Conservation (phyloP, 371 early-diverging fungal genomes). For the Mycotypha africana region DNA sequence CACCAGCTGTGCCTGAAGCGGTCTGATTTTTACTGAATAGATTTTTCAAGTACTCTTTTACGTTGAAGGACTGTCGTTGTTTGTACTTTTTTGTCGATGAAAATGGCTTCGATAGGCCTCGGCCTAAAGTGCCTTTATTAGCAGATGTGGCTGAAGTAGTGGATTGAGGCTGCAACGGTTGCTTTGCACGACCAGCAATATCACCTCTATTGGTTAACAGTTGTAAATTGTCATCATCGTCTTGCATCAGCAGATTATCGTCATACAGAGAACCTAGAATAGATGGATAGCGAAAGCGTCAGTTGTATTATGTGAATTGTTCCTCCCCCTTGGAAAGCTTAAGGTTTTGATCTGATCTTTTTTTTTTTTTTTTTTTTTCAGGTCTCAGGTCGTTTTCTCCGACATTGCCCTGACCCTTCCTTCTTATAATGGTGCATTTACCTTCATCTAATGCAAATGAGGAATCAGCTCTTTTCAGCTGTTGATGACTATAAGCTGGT, state of each 20-base stretch:
- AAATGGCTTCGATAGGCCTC: too few relatives aligned
- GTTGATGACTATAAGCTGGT: slow-evolving; percentile 12
- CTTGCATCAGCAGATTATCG: slow-evolving; percentile 23
- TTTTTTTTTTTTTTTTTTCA: background rate
- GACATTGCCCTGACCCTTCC: too few relatives aligned
- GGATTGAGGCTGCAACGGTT: slow-evolving; percentile 1
- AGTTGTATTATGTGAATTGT: too few relatives aligned
- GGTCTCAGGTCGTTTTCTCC: background rate
- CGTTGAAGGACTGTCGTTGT: background rate
- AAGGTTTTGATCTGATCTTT: background rate
- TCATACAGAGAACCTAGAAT: slow-evolving; percentile 37
- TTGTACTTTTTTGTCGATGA: slow-evolving; percentile 6
- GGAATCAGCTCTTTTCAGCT: slow-evolving; percentile 19
- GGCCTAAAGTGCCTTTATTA: too few relatives aligned
- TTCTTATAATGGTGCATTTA: too few relatives aligned
- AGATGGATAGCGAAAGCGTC: too few relatives aligned
- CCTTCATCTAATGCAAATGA: slow-evolving; percentile 26
- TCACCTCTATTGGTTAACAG: slow-evolving; percentile 32
- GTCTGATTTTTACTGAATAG: slow-evolving; percentile 19
- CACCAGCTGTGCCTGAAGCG: slow-evolving; percentile 30
- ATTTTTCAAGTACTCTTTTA: slow-evolving; percentile 17
- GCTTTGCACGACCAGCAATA: slow-evolving; percentile 29
- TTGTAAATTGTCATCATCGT: slow-evolving; percentile 46
- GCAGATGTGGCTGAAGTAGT: slow-evolving; percentile 10
- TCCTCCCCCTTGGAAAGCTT: too few relatives aligned